Evolutionary conservation across 2,329 filamentous ascomycete genomes (phyloP), one percentile per base, ranked within the genome.

Genomic region (Cytospora mali): DNA sequence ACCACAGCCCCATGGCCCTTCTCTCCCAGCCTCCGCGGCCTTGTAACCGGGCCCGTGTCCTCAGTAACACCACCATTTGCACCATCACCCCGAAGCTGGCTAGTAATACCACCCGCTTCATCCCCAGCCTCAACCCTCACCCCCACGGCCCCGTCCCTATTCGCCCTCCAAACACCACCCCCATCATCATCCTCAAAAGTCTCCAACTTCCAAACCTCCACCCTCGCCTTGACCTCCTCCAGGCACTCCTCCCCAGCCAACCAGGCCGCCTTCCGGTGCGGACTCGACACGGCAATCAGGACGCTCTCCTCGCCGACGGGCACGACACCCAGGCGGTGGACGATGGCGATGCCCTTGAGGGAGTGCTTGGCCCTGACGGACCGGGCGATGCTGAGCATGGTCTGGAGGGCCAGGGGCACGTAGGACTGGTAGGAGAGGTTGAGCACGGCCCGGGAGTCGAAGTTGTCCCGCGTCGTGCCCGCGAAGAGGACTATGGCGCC

Each of bases 161-260:
- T 97, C 65, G 91, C 92, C 76, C 92, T 88, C 93, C 93, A 97
- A 51, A 95, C 84, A 7, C 88, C 91, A 10, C 88, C 91, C 14
- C 88, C 91, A 10, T 90, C 88, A 25, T 87, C 89, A 1, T 84
- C 89, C 52, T 84, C 86, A 80, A 97, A 97, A 74, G 92, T 90
- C 78, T 98, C 94, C 67, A 87, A 81, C 78, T 97, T 97, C 94
- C 94, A 97, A 49, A 99, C 88, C 79, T 99, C 95, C n/a, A 92
- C 92, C 68, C 83, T 87, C 61, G 84, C 85, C 79, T 98, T 99
- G 72, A 91, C 92, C 73, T 86, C 80, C 78, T 98, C 94, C 63
- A 98, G 78, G 35, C 93, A 90, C 77, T 96, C 92, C 78, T 98
- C 94, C 0, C 91, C 94, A 0, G 90, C 94, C 69, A 80, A 79